These are phyloP conservation scores for Azolla pinnata DNA, from an alignment of 75 land plant genomes.

Conservation along the genomic window DNA sequence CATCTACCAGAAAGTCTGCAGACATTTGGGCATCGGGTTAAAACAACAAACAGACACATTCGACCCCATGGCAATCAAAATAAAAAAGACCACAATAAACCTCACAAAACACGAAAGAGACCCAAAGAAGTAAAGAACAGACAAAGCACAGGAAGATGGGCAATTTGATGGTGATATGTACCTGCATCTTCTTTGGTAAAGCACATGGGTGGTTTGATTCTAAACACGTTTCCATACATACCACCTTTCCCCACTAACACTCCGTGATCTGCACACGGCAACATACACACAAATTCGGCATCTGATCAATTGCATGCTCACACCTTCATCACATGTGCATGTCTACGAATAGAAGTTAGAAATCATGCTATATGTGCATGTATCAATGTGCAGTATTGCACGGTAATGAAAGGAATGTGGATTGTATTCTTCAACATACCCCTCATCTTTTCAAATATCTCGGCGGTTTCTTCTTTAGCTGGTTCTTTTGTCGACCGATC, in stretches of 20 bases:
- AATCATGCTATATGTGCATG: neutral
- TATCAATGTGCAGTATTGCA: too few species aligned
- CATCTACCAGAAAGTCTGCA: slow-evolving; percentile 88
- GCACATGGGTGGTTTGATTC: slow-evolving; percentile 97
- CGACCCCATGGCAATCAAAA: neutral
- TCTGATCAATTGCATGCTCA: neutral
- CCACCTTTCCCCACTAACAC: slow-evolving; percentile 89
- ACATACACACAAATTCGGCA: too few species aligned
- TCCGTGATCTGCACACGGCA: slow-evolving; percentile 71
- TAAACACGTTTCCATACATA: slow-evolving; percentile 78
- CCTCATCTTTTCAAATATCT: slow-evolving; percentile 72
- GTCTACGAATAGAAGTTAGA: neutral
- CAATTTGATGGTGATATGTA: slow-evolving; percentile 26
- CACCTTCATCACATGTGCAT: neutral
- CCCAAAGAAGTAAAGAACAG: too few species aligned
- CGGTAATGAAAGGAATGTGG: neutral
- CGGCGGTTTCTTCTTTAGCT: slow-evolving; percentile 62
- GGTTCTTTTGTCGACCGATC: slow-evolving; percentile 76
- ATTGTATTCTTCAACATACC: slow-evolving; percentile 25
- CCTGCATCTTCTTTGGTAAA: slow-evolving; percentile 93
- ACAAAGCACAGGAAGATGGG: too few species aligned
- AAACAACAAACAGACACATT: neutral
- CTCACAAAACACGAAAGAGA: too few species aligned
- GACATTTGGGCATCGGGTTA: neutral
- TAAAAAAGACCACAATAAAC: too few species aligned